phyloP scores from a whole-genome alignment of 2,329 filamentous ascomycete genomes.

The Botrytis tulipae region DNA sequence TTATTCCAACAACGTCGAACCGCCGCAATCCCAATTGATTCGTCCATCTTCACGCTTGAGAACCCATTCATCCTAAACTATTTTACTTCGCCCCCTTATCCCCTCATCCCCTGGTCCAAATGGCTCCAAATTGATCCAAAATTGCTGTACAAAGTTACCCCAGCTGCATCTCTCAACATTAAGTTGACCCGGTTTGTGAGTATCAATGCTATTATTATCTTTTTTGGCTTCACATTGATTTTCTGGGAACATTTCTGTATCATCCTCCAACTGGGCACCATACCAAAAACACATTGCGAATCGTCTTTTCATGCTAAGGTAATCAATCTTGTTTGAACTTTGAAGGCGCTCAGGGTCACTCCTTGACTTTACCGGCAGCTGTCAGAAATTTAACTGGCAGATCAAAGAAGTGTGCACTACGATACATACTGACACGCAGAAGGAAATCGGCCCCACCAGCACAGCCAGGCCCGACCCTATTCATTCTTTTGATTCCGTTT shows the following conservation, averaged over 20 bases:
- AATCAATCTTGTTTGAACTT: conserved; percentile 16
- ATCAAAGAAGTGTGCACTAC: conserved; percentile 6
- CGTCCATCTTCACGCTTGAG: background rate
- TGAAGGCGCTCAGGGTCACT: conserved; percentile 10
- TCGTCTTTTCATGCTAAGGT: conserved; percentile 2
- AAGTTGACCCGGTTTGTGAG: conserved; percentile 15
- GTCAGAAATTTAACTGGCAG: conserved; percentile 17
- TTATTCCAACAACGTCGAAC: conserved; percentile 7
- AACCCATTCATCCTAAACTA: conserved; percentile 16
- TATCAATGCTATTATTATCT: conserved; percentile 22
- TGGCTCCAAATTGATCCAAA: background rate
- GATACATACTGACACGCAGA: conserved; percentile 2
- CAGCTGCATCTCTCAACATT: conserved; percentile 20
- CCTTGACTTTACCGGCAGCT: conserved; percentile 16
- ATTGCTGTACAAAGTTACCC: background rate
- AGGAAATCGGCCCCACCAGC: conserved; percentile 20
- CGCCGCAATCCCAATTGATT: conserved; percentile 6
- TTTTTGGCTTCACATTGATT: background rate
- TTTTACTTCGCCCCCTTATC: conserved; percentile 19
- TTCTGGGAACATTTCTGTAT: background rate
- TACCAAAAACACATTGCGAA: conserved; percentile 1
- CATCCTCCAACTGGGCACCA: conserved; percentile 8
- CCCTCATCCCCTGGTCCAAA: conserved; percentile 2
- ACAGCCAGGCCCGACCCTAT: conserved; percentile 21
- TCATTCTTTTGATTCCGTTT: conserved; percentile 10